Evolutionary conservation across 441 rosid genomes (phyloP).

Genomic region (Dalechampia spathulata): DNA sequence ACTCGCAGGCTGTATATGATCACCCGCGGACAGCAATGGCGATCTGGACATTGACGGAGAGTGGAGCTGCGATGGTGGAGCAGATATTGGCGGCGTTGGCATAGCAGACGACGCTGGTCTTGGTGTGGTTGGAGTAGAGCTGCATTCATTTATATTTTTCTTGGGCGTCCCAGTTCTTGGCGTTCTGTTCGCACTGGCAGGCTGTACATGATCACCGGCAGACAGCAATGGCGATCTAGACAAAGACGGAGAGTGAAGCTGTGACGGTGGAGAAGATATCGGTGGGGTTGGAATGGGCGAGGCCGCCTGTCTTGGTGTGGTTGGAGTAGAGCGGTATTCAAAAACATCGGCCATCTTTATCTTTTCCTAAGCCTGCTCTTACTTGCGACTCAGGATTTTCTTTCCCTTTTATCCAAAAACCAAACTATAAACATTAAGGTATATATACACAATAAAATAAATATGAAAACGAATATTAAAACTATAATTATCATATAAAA

Average conservation of each 20-base stretch:
- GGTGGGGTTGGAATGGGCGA: slow-evolving; percentile 37
- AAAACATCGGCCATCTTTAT: slow-evolving; percentile 27
- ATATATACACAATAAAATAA: too few species aligned
- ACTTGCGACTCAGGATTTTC: too few species aligned
- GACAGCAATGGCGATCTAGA: slow-evolving; percentile 50
- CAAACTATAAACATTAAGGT: too few species aligned
- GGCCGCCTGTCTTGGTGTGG: slow-evolving; percentile 5
- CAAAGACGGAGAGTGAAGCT: slow-evolving; percentile 58
- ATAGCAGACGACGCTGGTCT: slow-evolving; percentile 12
- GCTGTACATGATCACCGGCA: slow-evolving; percentile 27
- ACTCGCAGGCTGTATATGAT: slow-evolving; percentile 29
- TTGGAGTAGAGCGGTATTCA: slow-evolving; percentile 21
- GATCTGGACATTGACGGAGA: slow-evolving; percentile 61
- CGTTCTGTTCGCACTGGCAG: slow-evolving; percentile 26
- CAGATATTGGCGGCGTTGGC: slow-evolving; percentile 44
- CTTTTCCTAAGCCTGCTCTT: too few species aligned
- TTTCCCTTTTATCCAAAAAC: too few species aligned
- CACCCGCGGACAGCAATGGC: slow-evolving; percentile 36
- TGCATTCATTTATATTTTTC: too few species aligned
- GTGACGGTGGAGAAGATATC: slow-evolving; percentile 60
- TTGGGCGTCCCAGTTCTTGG: slow-evolving; percentile 27
- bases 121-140: slow-evolving; percentile 11
- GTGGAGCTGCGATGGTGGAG: slow-evolving; percentile 62
- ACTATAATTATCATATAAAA: too few species aligned
- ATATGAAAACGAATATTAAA: too few species aligned